Conservation (phyloP, 768 basidiomycete genomes). For the Tulasnella calospora region DNA sequence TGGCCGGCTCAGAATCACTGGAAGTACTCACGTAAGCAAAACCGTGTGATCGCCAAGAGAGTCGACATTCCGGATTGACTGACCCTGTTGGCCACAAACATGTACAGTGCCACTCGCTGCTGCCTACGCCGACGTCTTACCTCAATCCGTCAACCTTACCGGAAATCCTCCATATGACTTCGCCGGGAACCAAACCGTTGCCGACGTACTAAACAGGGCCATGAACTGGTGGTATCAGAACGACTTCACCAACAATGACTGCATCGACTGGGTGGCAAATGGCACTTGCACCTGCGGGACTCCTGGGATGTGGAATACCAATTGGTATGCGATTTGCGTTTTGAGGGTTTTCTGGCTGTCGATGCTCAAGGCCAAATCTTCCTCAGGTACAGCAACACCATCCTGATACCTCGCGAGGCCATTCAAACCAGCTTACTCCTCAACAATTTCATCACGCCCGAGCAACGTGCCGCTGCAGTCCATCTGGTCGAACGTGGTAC, state of each 20-base stretch:
- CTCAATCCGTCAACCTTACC: neutral
- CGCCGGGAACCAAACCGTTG: conserved; percentile 11
- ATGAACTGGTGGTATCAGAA: conserved; percentile 27
- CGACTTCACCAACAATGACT: conserved; percentile 20
- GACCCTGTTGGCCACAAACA: neutral
- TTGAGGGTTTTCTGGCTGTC: neutral
- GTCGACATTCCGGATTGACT: neutral
- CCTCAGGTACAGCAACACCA: conserved; percentile 35
- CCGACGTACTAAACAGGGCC: neutral
- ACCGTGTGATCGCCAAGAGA: neutral
- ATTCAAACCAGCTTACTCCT: conserved; percentile 57
- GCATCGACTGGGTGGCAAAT: conserved; percentile 11
- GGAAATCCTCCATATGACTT: conserved; percentile 3
- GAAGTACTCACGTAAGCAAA: conserved; percentile 30
- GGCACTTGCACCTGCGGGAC: conserved; percentile 24
- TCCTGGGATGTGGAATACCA: conserved; percentile 43
- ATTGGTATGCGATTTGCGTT: conserved; percentile 48
- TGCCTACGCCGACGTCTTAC: conserved; percentile 6
- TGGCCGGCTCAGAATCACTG: conserved; percentile 55
- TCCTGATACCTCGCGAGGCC: conserved; percentile 56
- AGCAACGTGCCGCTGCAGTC: conserved; percentile 39
- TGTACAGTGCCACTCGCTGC: conserved; percentile 27
- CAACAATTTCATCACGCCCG: conserved; percentile 36
- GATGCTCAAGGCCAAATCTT: neutral
- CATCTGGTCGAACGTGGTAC: conserved; percentile 52